These are phyloP conservation scores for Teratosphaeria viscida DNA, from an alignment of 2,329 filamentous ascomycete genomes.

Conservation along the genomic window DNA sequence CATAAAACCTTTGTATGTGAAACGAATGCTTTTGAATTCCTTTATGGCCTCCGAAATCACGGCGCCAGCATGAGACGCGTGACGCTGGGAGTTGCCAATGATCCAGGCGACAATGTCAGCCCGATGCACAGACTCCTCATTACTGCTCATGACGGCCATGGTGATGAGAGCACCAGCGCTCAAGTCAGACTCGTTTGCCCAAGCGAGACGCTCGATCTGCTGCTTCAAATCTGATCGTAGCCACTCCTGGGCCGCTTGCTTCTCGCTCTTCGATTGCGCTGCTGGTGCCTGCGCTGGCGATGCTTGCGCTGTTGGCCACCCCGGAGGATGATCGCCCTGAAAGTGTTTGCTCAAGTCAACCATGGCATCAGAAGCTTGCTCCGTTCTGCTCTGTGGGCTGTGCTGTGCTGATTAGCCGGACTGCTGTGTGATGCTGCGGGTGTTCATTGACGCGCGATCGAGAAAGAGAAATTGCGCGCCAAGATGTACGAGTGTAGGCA, in stretches of 20 bases:
- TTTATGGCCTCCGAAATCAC: neutral
- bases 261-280: neutral
- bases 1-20: neutral
- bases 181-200: neutral
- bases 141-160: conserved; percentile 5
- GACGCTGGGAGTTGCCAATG: neutral
- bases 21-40: neutral
- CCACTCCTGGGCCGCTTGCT: neutral
- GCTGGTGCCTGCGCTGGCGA: neutral
- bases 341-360: neutral
- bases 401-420: neutral
- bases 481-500: neutral
- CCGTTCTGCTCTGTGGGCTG: neutral
- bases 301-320: no score
- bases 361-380: neutral
- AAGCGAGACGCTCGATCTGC: neutral
- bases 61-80: neutral
- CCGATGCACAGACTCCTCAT: neutral
- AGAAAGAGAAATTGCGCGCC: neutral
- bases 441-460: neutral
- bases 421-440: neutral
- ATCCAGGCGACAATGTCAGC: neutral
- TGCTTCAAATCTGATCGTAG: neutral
- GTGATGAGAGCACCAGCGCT: conserved; percentile 1
- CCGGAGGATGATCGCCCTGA: no score